These are phyloP conservation scores for Pelargonium nanum DNA, from an alignment of 345 rosid genomes.

Conservation along the genomic window DNA sequence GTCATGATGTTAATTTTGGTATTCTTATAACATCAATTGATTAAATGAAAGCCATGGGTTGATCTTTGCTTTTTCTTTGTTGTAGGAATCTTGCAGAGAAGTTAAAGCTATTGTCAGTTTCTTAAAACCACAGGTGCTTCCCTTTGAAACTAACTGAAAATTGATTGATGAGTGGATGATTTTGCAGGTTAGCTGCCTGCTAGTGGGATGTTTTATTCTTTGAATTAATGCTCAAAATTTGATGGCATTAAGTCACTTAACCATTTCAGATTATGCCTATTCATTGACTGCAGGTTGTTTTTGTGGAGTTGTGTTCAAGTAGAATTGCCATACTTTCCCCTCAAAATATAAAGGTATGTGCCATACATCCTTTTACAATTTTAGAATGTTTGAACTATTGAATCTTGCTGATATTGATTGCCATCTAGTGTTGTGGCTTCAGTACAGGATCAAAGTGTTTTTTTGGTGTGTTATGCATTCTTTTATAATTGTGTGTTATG, in stretches of 20 bases:
- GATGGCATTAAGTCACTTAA: too few relatives aligned
- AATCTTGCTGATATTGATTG: not conserved
- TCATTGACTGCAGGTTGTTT: constrained; percentile 55
- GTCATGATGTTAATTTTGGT: not conserved
- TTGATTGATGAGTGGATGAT: constrained; percentile 18
- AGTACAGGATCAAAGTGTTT: not conserved
- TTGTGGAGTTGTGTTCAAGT: constrained; percentile 87
- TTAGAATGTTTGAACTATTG: not conserved
- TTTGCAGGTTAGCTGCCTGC: constrained; percentile 18
- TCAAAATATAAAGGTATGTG: constrained; percentile 67
- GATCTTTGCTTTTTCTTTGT: constrained; percentile 5
- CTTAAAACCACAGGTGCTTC: constrained; percentile 87
- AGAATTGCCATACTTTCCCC: constrained; percentile 66
- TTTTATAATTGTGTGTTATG: too few relatives aligned
- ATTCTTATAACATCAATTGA: not conserved
- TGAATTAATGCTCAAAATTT: too few relatives aligned
- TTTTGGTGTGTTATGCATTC: not conserved
- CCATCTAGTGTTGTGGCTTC: not conserved
- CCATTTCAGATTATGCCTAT: not conserved
- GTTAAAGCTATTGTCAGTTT: constrained; percentile 64
- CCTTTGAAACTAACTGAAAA: constrained; percentile 15
- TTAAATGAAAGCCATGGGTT: not conserved
- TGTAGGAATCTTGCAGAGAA: constrained; percentile 80
- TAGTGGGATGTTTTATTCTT: constrained; percentile 1
- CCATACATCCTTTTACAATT: not conserved